These are phyloP conservation scores for Leccinum imitatum DNA, from an alignment of 768 basidiomycete genomes.

Conservation along the genomic window DNA sequence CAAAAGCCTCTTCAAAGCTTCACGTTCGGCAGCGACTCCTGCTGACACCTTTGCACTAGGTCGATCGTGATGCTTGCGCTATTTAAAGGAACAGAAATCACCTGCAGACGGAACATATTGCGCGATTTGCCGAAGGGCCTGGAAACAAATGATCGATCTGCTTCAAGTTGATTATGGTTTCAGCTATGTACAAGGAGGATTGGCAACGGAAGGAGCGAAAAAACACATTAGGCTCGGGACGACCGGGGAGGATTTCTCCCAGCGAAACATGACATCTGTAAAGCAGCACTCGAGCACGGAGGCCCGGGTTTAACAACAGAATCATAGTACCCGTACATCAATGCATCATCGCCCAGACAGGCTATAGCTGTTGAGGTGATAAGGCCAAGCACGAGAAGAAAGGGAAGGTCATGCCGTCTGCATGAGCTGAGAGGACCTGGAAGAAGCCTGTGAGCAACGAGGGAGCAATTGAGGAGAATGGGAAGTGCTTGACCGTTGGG, in stretches of 20 bases:
- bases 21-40: too few species aligned
- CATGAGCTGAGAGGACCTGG: conserved; percentile 57
- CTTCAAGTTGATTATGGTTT: too few species aligned
- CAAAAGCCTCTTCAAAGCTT: too few species aligned
- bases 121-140: too few species aligned
- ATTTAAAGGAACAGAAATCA: too few species aligned
- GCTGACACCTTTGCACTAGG: too few species aligned
- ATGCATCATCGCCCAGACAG: conserved; percentile 52
- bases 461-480: neutral
- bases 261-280: conserved; percentile 61
- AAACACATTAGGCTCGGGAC: too few species aligned
- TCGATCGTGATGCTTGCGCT: too few species aligned
- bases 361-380: conserved; percentile 49
- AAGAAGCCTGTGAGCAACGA: conserved; percentile 11
- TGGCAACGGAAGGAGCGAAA: too few species aligned
- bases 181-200: too few species aligned
- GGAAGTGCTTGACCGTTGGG: neutral
- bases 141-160: too few species aligned
- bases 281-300: conserved; percentile 67
- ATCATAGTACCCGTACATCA: conserved; percentile 34
- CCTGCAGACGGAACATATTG: too few species aligned
- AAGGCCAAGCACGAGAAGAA: neutral
- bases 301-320: conserved; percentile 53
- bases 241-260: conserved; percentile 74
- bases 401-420: conserved; percentile 50